Conservation (phyloP, 2,329 filamentous ascomycete species). For the Hymenoscyphus repandus region DNA sequence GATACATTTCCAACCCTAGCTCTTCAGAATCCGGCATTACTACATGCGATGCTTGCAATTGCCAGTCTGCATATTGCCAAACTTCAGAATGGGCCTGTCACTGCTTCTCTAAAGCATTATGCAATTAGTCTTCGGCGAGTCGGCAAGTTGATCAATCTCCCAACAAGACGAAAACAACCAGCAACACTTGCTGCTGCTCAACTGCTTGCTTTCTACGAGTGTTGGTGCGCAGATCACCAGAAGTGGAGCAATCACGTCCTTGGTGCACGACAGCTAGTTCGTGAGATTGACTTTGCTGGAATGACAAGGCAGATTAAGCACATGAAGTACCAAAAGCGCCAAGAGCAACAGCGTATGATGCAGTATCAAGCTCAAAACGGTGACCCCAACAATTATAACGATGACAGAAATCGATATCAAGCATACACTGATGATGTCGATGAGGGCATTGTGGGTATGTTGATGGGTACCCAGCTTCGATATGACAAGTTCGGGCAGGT, state of each 20-base stretch:
- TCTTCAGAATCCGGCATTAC: conserved; percentile 75
- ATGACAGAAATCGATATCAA: conserved; percentile 16
- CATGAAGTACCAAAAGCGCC: conserved; percentile 42
- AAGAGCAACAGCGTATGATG: conserved; percentile 12
- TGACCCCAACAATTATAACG: conserved; percentile 6
- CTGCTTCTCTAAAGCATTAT: conserved; percentile 86
- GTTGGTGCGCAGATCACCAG: conserved; percentile 88
- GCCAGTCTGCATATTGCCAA: conserved; percentile 84
- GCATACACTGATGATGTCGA: conserved; percentile 42
- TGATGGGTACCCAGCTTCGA: conserved; percentile 52
- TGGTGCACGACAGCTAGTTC: conserved; percentile 75
- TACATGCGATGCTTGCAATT: conserved; percentile 86
- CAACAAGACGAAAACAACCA: conserved; percentile 64
- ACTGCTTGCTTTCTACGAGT: conserved; percentile 85
- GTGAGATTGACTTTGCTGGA: conserved; percentile 72
- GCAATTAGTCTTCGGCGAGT: conserved; percentile 77
- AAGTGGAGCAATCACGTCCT: conserved; percentile 94
- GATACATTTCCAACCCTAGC: conserved; percentile 80
- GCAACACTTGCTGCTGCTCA: conserved; percentile 85
- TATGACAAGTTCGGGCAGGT: conserved; percentile 54
- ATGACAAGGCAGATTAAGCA: conserved; percentile 68
- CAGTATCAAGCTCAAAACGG: conserved; percentile 16
- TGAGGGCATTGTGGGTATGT: conserved; percentile 49
- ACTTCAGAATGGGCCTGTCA: conserved; percentile 66
- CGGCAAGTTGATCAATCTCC: conserved; percentile 66